Evolutionary conservation across 2,329 filamentous ascomycete genomes (phyloP), one percentile per base, ranked within the genome.

Genomic region (Paramyrothecium sp.): DNA sequence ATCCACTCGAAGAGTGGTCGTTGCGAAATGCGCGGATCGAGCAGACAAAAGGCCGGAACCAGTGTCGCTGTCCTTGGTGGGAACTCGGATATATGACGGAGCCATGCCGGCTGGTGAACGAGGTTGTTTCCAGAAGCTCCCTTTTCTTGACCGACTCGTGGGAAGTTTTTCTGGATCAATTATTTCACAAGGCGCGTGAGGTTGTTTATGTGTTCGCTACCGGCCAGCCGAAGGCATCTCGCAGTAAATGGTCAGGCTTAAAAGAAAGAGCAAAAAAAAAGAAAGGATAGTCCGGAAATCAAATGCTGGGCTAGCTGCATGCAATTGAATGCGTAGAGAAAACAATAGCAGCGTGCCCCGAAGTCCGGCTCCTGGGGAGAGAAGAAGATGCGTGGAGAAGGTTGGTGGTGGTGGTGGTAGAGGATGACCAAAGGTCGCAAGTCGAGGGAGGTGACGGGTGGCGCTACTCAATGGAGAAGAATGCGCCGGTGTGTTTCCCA

Each of bases 1-100:
- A 64, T 90, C 92, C 46, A 99, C 89, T 68, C 89, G 91, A 59
- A 99, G 77, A 20, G 93, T 97, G 33, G 95, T 98, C 13, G 91
- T 96, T 44, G 91, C 91, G 86, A 96, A 89, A 71, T 89, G 86
- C 59, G 82, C 77, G 38, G 82, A 80, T 33, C 54, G 66, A 13
- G 69, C 61, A 17, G 63, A 60, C 50, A 57, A 55, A 50, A 67
- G 58, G 56, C 59, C 57, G 51, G 58, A 56, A 51, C 57, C 54
- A 20, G 56, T 70, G 51, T 62, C 63, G 44, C 65, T 59, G 49
- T 76, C 78, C 72, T 71, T 71, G 50, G 72, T 64, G 26, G 81
- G 79, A 57, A 85, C 73, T 57, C 75, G 71, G 60, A 81, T 80
- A 58, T 80, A 73, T 57, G 77, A 61, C 30, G 82, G 81, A 55